Percentiles rank a stretch among this genome's conserved stretches.
phyloP scores from a whole-genome alignment of 129 eudicot genomes.

The Flaveria trinervia region DNA sequence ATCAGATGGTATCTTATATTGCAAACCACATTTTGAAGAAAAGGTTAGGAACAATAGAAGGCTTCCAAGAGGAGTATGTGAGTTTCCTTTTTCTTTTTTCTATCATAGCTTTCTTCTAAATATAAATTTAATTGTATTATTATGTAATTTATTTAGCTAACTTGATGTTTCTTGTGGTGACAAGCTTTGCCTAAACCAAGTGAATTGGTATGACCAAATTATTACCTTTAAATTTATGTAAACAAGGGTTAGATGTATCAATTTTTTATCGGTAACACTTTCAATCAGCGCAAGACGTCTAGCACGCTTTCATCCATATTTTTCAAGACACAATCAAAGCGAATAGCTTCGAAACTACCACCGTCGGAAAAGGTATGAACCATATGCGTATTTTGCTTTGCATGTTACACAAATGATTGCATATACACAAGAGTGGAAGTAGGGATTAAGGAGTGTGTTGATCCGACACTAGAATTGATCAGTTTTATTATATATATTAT shows the following conservation, averaged over 20 bases:
- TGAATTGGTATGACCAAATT: conserved; percentile 27
- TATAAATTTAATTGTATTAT: not conserved
- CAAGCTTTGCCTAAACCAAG: conserved; percentile 39
- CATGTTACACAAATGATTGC: too few species aligned
- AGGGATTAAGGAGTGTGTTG: too few species aligned
- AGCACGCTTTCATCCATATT: conserved; percentile 30
- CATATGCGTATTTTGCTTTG: too few species aligned
- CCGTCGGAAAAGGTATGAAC: conserved; percentile 16
- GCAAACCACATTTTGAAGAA: conserved; percentile 83
- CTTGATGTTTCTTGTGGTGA: conserved; percentile 16
- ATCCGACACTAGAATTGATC: too few species aligned
- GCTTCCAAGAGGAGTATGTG: conserved; percentile 50
- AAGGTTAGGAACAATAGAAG: conserved; percentile 51
- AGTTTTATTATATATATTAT: too few species aligned
- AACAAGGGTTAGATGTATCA: not conserved
- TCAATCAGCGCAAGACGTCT: conserved; percentile 18
- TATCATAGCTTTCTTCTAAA: not conserved
- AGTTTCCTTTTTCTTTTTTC: conserved; percentile 16
- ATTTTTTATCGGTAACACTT: not conserved
- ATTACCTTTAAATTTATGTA: not conserved
- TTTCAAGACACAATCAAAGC: conserved; percentile 25
- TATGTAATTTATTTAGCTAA: conserved; percentile 4
- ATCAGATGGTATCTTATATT: conserved; percentile 60
- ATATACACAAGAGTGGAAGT: too few species aligned
- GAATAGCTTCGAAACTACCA: conserved; percentile 17